Percentiles rank a stretch among this genome's conserved stretches.
Conservation (phyloP, 2,329 filamentous ascomycete genomes). For the Curvularia verruculosa region DNA sequence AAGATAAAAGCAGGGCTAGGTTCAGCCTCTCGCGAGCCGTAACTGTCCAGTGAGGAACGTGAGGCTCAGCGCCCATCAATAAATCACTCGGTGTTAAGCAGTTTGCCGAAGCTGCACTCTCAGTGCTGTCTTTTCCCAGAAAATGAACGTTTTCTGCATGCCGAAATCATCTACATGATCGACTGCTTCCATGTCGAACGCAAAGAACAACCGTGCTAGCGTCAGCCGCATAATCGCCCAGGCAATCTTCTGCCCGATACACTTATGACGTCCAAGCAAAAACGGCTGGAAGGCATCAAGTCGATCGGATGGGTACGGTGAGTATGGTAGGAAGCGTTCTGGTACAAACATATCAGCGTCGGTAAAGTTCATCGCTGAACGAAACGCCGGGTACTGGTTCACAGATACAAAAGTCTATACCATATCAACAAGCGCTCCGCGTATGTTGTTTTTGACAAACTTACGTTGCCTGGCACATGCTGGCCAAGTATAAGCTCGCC, state of each 20-base stretch:
- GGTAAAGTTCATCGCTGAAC: conserved; percentile 34
- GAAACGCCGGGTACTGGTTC: conserved; percentile 34
- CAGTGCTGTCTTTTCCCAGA: conserved; percentile 27
- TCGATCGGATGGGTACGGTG: conserved; percentile 32
- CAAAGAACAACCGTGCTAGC: conserved; percentile 47
- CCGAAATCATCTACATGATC: conserved; percentile 15
- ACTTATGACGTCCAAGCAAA: conserved; percentile 27
- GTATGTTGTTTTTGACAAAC: background rate
- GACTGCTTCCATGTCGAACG: conserved; percentile 31
- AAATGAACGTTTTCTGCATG: conserved; percentile 25
- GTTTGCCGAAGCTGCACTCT: background rate
- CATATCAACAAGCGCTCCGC: background rate
- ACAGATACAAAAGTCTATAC: conserved; percentile 29
- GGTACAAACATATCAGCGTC: conserved; percentile 35
- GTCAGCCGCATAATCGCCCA: conserved; percentile 44
- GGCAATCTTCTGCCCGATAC: conserved; percentile 31
- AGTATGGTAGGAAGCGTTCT: conserved; percentile 35
- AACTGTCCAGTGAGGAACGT: background rate
- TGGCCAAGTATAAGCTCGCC: conserved; percentile 23
- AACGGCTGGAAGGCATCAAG: conserved; percentile 30
- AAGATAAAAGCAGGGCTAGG: too few relatives aligned
- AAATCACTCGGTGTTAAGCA: too few relatives aligned
- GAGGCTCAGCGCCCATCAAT: background rate
- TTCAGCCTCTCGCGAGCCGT: too few relatives aligned
- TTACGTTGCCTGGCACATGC: conserved; percentile 17